Evolutionary conservation across 2,329 filamentous ascomycete species (phyloP).

Genomic region (Pezicula radicicola): DNA sequence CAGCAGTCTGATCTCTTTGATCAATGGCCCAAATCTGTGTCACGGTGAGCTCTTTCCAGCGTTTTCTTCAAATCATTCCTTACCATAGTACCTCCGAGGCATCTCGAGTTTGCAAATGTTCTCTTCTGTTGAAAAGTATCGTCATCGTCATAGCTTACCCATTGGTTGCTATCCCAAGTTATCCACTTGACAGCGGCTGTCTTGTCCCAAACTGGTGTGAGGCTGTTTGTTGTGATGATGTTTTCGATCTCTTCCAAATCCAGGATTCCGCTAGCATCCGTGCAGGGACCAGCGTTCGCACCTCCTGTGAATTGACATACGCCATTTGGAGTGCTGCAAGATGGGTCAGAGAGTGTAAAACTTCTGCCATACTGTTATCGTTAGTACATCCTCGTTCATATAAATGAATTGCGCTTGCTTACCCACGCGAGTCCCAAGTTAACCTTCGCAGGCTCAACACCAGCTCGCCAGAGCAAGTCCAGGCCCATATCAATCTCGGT

Average conservation of each 20-base stretch:
- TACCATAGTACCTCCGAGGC: too few species aligned
- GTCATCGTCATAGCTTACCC: neutral
- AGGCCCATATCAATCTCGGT: constrained; percentile 32
- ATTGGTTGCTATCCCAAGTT: constrained; percentile 2
- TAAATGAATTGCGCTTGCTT: neutral
- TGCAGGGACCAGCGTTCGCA: constrained; percentile 23
- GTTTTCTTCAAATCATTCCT: too few species aligned
- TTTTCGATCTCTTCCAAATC: constrained; percentile 32
- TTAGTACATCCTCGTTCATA: too few species aligned
- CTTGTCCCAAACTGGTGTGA: constrained; percentile 17
- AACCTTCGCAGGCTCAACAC: constrained; percentile 34
- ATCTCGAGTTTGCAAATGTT: too few species aligned
- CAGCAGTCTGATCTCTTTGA: too few species aligned
- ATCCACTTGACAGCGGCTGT: constrained; percentile 15
- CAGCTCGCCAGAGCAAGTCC: constrained; percentile 34
- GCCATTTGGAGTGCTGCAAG: constrained; percentile 17
- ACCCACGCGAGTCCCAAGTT: constrained; percentile 38
- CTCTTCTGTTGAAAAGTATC: too few species aligned
- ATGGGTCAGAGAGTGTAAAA: constrained; percentile 28
- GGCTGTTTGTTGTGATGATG: constrained; percentile 17
- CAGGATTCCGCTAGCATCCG: constrained; percentile 28
- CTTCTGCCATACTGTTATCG: constrained; percentile 35
- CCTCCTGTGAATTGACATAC: constrained; percentile 19
- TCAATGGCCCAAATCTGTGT: too few species aligned
- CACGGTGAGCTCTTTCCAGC: too few species aligned